Base-by-base conservation (phyloP, 306 rosid species). In the Senna siamea region DNA sequence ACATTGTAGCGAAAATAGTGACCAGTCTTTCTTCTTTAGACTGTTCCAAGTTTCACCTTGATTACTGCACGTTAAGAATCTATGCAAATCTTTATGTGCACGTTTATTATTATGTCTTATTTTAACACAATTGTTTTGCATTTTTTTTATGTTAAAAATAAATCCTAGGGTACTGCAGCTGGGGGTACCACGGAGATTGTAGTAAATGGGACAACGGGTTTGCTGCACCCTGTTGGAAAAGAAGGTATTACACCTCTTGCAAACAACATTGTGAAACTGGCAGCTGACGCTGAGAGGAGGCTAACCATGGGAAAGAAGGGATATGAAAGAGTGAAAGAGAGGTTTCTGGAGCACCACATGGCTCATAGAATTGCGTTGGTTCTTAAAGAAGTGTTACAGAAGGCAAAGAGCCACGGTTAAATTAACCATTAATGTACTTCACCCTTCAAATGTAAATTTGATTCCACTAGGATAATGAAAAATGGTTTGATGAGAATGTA, bases 111-210 rank as follows among this genome's bases (percentile, higher is more conserved):
- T 7, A 15, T 7, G 37, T 41, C 34, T 35, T 22, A 18, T 32
- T 64, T 34, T 54, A 17, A 23, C 9, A 40, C 12, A 0, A 3
- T 52, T 48, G 43, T n/a, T n/a, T n/a, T n/a, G n/a, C n/a, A n/a
- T n/a, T n/a, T n/a, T n/a, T n/a, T n/a, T n/a, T n/a, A n/a, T n/a
- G n/a, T n/a, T n/a, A n/a, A n/a, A n/a, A n/a, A n/a, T n/a, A n/a
- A 20, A 30, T 47, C 20, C 3, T 78, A 87, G 98, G 98, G 97
- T 47, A 90, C 93, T 12, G 97, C 93, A 15, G 98, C 97, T 61
- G 97, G 97, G 55, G 96, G 97, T 28, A 93, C 98, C 11, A 88
- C 83, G 90, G 97, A 90, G 83, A 93, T 93, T 37, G 96, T 90
- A 72, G 90, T 78, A 75, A 85, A 90, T 78, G 93, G 92, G 30